Conservation (phyloP, 2,329 filamentous ascomycete species). For the Colletotrichum horii region DNA sequence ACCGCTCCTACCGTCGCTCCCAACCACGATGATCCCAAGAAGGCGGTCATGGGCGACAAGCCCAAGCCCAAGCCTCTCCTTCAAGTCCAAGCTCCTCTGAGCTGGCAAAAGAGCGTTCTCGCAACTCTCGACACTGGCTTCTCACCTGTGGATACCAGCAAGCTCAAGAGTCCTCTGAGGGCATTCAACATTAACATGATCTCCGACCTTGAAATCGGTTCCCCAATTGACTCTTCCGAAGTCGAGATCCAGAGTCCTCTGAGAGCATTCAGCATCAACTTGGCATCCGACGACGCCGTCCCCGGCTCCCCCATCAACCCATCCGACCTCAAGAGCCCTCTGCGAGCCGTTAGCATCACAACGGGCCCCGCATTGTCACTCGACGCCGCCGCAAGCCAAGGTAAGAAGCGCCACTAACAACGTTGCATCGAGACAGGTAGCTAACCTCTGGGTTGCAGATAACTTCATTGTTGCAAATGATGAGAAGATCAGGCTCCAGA, state of each 20-base stretch:
- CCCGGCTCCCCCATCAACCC: not conserved
- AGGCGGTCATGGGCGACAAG: not conserved
- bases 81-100: not conserved
- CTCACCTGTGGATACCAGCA: constrained; percentile 3
- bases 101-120: not conserved
- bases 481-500: not conserved
- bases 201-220: constrained; percentile 14
- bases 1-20: not conserved
- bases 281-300: not conserved
- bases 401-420: not conserved
- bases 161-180: constrained; percentile 6
- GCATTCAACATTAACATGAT: constrained; percentile 4
- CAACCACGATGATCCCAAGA: not conserved
- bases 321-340: not conserved
- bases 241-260: constrained; percentile 1
- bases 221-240: constrained; percentile 11
- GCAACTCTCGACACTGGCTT: constrained; percentile 8
- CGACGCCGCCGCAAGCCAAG: not conserved
- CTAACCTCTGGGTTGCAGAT: not conserved
- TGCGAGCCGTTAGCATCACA: not conserved
- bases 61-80: constrained; percentile 3
- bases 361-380: not conserved
- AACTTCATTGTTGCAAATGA: not conserved
- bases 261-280: constrained; percentile 8
- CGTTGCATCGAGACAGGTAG: not conserved